phyloP scores from a whole-genome alignment of 441 rosid species.

The Arabidopsis hybrid region DNA sequence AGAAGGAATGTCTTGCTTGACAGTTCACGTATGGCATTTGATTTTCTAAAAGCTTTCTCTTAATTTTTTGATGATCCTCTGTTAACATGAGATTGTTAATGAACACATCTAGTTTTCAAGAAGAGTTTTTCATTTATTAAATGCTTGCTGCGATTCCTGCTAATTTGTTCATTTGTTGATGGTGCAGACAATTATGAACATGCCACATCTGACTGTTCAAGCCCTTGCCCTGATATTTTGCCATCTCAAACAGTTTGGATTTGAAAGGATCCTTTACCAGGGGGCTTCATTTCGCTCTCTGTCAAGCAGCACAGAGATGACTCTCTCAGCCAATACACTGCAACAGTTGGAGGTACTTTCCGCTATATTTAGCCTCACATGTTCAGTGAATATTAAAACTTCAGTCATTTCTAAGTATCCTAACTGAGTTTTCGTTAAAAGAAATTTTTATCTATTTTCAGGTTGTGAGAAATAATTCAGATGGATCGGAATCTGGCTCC shows the following conservation, averaged over 20 bases:
- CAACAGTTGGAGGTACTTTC: slow-evolving; percentile 87
- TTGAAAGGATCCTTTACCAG: slow-evolving; percentile 74
- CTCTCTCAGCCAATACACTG: slow-evolving; percentile 83
- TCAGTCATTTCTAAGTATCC: slow-evolving; percentile 9
- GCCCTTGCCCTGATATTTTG: slow-evolving; percentile 74
- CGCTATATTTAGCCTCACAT: slow-evolving; percentile 1
- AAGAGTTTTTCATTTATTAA: background rate
- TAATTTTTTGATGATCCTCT: slow-evolving; percentile 11
- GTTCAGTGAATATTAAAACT: slow-evolving; percentile 20
- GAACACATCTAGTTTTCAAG: background rate
- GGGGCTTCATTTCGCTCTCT: slow-evolving; percentile 79
- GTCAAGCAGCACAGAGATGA: slow-evolving; percentile 80
- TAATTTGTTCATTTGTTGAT: slow-evolving; percentile 31
- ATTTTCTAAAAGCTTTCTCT: background rate
- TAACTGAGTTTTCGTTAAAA: slow-evolving; percentile 29
- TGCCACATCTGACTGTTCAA: slow-evolving; percentile 89
- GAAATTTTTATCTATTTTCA: slow-evolving; percentile 42
- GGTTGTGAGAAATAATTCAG: slow-evolving; percentile 80
- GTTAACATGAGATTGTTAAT: background rate
- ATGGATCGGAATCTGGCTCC: slow-evolving; percentile 86
- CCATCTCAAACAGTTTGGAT: slow-evolving; percentile 91
- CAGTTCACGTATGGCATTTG: slow-evolving; percentile 58
- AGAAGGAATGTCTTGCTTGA: slow-evolving; percentile 38
- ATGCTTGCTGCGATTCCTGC: slow-evolving; percentile 6
- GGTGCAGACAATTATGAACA: slow-evolving; percentile 69